A percentile compares a stretch with the other conserved stretches of the same genome.
Conservation (phyloP, 441 rosid genomes). For the Brassica hybrid region DNA sequence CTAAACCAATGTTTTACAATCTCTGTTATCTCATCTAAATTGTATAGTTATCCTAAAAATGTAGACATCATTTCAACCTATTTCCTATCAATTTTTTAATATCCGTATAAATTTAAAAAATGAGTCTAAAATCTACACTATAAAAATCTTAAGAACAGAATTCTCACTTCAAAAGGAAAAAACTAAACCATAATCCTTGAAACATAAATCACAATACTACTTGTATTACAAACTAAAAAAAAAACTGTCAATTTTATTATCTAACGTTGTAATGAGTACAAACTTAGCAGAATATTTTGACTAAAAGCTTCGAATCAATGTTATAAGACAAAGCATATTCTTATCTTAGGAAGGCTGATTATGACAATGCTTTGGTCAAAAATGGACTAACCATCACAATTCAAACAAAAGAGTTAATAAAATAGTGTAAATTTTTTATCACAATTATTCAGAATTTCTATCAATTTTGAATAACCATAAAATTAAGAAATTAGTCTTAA, state of each 20-base stretch:
- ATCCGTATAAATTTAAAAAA: neutral
- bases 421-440: neutral
- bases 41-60: neutral
- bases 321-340: conserved; percentile 42
- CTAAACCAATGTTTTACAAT: neutral
- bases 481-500: neutral
- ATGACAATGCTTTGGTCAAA: conserved; percentile 36
- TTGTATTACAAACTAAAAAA: neutral
- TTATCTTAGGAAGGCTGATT: conserved; percentile 11
- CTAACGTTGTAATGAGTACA: neutral
- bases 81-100: neutral
- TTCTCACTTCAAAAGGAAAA: neutral
- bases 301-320: no score
- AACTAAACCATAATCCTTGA: neutral
- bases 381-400: conserved; percentile 32
- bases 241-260: neutral
- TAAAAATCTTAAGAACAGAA: neutral
- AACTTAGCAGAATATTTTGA: no score
- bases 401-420: neutral
- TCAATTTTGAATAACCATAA: neutral
- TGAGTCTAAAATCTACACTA: neutral
- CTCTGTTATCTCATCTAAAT: neutral
- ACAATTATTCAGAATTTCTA: neutral
- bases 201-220: neutral
- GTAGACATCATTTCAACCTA: neutral